Percentiles rank a stretch among this genome's conserved stretches.
Evolutionary conservation across 371 early-diverging fungal genomes (phyloP).

Genomic region (Racocetra persica): DNA sequence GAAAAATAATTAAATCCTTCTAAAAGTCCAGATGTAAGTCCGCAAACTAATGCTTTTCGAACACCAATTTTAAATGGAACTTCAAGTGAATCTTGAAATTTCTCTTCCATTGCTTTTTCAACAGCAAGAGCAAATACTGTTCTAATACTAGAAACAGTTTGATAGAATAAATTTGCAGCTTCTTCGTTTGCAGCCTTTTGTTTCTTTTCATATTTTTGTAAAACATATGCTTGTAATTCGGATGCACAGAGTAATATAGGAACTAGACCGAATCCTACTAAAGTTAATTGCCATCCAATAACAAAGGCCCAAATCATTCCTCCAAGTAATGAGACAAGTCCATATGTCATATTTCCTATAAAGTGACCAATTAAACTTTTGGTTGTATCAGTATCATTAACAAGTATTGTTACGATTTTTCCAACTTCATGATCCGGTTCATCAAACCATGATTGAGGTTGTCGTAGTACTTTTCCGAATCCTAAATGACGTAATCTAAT

Average conservation of each 20-base stretch:
- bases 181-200: slow-evolving; percentile 15
- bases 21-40: slow-evolving; percentile 10
- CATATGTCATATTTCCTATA: slow-evolving; percentile 17
- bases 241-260: slow-evolving; percentile 13
- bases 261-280: slow-evolving; percentile 31
- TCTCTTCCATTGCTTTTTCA: neutral
- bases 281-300: slow-evolving; percentile 38
- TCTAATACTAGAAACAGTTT: slow-evolving; percentile 33
- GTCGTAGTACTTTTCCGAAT: slow-evolving; percentile 22
- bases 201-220: slow-evolving; percentile 34
- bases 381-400: slow-evolving; percentile 27
- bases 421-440: slow-evolving; percentile 22
- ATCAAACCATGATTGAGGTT: slow-evolving; percentile 40
- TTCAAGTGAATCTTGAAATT: slow-evolving; percentile 6
- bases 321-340: slow-evolving; percentile 27
- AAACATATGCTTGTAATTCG: slow-evolving; percentile 20
- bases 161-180: slow-evolving; percentile 37
- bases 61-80: slow-evolving; percentile 30
- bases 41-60: slow-evolving; percentile 28
- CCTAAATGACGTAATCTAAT: slow-evolving; percentile 23
- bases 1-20: slow-evolving; percentile 26
- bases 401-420: slow-evolving; percentile 9
- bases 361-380: slow-evolving; percentile 39
- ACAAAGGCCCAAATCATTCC: slow-evolving; percentile 31
- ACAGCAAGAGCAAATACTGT: slow-evolving; percentile 31